Percentiles rank a stretch among this genome's conserved stretches.
These are phyloP conservation scores for Pachyrhizus erosus DNA, from an alignment of 306 rosid genomes.

Conservation along the genomic window DNA sequence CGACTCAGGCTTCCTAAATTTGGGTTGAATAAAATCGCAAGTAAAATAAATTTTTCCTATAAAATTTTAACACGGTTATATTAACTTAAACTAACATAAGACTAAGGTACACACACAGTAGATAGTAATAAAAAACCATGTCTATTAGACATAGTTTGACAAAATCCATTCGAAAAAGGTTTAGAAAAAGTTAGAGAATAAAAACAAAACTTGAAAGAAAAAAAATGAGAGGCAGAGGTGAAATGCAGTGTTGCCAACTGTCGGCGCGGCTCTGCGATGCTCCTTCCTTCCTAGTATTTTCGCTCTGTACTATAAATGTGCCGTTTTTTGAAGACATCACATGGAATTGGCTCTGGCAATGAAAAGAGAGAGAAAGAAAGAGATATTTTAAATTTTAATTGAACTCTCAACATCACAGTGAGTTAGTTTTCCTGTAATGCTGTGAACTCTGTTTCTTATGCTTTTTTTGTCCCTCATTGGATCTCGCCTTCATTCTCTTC, in stretches of 20 bases:
- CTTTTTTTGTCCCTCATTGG: slow-evolving; percentile 56
- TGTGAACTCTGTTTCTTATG: slow-evolving; percentile 41
- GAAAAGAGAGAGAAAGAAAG: not conserved
- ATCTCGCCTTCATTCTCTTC: slow-evolving; percentile 69
- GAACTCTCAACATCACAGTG: slow-evolving; percentile 36
- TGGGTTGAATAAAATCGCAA: too few relatives aligned
- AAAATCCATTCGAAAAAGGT: not conserved
- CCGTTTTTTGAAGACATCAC: slow-evolving; percentile 40
- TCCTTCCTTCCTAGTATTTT: slow-evolving; percentile 36
- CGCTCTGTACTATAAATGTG: slow-evolving; percentile 39
- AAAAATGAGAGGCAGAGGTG: not conserved
- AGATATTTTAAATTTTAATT: slow-evolving; percentile 11
- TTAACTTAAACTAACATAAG: not conserved
- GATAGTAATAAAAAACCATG: not conserved
- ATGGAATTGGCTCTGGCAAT: slow-evolving; percentile 16
- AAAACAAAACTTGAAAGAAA: not conserved
- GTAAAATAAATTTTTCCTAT: too few relatives aligned
- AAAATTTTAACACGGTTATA: not conserved
- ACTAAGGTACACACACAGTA: too few relatives aligned
- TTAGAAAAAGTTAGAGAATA: not conserved
- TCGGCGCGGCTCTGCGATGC: slow-evolving; percentile 24
- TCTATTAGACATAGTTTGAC: not conserved
- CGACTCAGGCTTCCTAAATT: too few relatives aligned
- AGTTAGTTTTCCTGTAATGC: slow-evolving; percentile 47
- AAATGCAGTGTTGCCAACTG: slow-evolving; percentile 47